Base-by-base conservation (phyloP, 2,329 filamentous ascomycete genomes). In the Penicillium fuscoglaucum region DNA sequence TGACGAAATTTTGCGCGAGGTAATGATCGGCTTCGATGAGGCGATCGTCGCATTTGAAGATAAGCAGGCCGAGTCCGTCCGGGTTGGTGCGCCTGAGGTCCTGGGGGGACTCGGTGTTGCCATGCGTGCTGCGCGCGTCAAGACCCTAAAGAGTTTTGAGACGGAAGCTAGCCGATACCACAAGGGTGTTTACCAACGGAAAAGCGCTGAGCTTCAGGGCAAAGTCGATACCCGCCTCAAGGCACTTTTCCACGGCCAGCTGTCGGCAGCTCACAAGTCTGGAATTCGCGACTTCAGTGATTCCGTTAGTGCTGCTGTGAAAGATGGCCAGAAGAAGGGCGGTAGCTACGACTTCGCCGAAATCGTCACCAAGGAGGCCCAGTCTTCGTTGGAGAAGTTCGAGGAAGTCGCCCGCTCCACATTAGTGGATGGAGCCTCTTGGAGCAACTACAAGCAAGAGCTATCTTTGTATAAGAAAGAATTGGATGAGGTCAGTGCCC, bases 1-100 rank as follows among this genome's bases (percentile, higher is more conserved):
- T 75, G 95, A 99, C 73, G 95, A 99, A 77, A 99, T 99, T 58
- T 86, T 92, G 40, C 85, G 93, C 62, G 93, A 97, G 72, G 95
- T 96, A 13, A 82, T 96, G 57, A 78, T 92, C 43, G 83, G 81
- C 2, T 99, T 99, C 67, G 95, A 99, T 68, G 82, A 87, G 53
- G 81, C 86, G n/a, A 88, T 99, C 60, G 72, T 80, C 9, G 93
- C 95, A 0, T 84, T 98, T 15, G 95, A 99, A 75, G 90, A 95
- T 67, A 85, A 89, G 72, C 93, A 97, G 75, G 84, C 87, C 15
- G 89, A 93, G 65, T 87, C 87, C 37, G 82, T 85, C 29, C 87
- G 87, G 48, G 76, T 85, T n/a, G 95, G 95, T 10, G 87, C 86
- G 66, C 84, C 88, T 0, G 79, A 85, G 19, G 86, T 97, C 6